These are phyloP conservation scores for Leccinum broughii DNA, from an alignment of 768 basidiomycete species.

Conservation along the genomic window DNA sequence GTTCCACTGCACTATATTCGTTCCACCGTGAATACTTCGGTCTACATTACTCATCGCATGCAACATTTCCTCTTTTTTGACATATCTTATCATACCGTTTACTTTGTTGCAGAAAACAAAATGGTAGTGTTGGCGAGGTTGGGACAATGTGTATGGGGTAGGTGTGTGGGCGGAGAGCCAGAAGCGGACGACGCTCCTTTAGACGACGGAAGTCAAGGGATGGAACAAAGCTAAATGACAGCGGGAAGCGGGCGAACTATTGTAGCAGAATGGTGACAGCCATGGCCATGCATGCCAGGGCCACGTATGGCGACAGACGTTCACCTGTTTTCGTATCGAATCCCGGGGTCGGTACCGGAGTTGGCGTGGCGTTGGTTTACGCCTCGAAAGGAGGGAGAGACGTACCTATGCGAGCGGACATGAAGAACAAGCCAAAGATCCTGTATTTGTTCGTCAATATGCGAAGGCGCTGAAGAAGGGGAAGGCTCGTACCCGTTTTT, in stretches of 20 bases:
- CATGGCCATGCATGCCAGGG: constrained; percentile 91
- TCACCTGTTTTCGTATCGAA: constrained; percentile 61
- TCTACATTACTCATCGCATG: neutral
- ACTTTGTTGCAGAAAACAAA: neutral
- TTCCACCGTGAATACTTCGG: neutral
- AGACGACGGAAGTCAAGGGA: neutral
- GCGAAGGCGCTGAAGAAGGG: neutral
- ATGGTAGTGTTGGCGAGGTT: neutral
- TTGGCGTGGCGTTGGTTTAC: neutral
- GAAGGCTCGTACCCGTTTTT: constrained; percentile 74
- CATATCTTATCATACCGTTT: neutral
- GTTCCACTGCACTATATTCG: neutral
- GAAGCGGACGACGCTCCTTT: neutral
- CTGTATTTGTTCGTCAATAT: constrained; percentile 40
- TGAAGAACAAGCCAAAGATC: constrained; percentile 91
- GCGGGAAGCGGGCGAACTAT: constrained; percentile 23
- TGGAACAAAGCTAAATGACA: neutral
- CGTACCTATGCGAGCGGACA: constrained; percentile 92
- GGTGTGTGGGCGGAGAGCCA: neutral
- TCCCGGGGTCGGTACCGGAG: neutral
- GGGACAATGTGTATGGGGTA: neutral
- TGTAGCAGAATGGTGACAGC: constrained; percentile 67
- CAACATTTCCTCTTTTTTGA: neutral
- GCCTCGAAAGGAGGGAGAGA: constrained; percentile 1
- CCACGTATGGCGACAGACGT: constrained; percentile 93